These are phyloP conservation scores for Hypoxylon sp. DNA, from an alignment of 2,329 filamentous ascomycete species.

Conservation along the genomic window DNA sequence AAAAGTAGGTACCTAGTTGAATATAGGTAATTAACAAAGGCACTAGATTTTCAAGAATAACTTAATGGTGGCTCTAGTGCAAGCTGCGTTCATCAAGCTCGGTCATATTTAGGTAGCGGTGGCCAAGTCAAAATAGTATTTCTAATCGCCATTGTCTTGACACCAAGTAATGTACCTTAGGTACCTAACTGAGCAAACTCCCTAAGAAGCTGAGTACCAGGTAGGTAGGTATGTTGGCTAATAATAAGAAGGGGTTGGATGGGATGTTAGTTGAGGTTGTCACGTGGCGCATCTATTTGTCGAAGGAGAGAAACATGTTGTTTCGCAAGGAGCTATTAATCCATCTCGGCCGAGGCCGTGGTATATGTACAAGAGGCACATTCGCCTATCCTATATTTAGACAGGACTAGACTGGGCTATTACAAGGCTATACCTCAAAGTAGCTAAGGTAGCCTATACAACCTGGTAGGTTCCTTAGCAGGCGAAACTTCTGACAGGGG, in stretches of 20 bases:
- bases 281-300: not conserved
- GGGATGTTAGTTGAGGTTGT: not conserved
- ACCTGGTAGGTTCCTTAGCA: not conserved
- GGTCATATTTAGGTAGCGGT: too few relatives aligned
- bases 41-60: not conserved
- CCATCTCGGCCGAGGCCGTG: not conserved
- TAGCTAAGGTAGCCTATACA: not conserved
- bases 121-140: too few relatives aligned
- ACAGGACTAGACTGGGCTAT: too few relatives aligned
- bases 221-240: too few relatives aligned
- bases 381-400: too few relatives aligned
- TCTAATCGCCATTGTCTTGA: too few relatives aligned
- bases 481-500: too few relatives aligned
- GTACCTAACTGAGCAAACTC: too few relatives aligned
- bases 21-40: not conserved
- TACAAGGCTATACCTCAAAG: too few relatives aligned
- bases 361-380: not conserved
- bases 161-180: too few relatives aligned
- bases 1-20: not conserved
- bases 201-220: not conserved
- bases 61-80: not conserved
- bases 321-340: not conserved
- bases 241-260: not conserved
- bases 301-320: not conserved
- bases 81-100: too few relatives aligned